Evolutionary conservation across 306 rosid species (phyloP).

Genomic region (Fragaria vesca): DNA sequence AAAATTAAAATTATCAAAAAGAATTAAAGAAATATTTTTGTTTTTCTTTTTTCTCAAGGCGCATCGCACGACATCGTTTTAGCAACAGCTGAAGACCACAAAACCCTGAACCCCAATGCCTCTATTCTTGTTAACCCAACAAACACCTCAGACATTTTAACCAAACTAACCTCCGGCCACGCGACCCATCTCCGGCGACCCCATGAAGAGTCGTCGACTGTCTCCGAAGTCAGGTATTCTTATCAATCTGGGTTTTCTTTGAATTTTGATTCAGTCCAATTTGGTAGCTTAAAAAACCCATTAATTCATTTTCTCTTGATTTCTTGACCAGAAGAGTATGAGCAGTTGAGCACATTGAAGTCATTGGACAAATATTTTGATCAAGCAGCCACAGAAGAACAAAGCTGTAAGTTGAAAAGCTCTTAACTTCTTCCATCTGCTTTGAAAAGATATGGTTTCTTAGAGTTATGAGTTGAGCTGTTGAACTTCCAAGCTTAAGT

Average conservation of each 20-base stretch:
- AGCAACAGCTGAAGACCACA: too few relatives aligned
- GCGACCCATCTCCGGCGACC: too few relatives aligned
- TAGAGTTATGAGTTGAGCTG: neutral
- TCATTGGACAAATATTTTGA: neutral
- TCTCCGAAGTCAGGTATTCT: too few relatives aligned
- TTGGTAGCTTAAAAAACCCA: neutral
- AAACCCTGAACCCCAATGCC: too few relatives aligned
- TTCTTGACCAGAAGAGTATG: neutral
- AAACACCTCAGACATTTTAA: too few relatives aligned
- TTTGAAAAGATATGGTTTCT: neutral
- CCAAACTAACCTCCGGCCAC: too few relatives aligned
- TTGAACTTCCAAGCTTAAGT: neutral
- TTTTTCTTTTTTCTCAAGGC: neutral
- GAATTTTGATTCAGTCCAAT: neutral
- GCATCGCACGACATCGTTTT: too few relatives aligned
- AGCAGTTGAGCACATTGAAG: neutral
- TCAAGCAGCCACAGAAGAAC: neutral
- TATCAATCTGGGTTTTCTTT: neutral
- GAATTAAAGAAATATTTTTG: too few relatives aligned
- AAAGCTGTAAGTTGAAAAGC: neutral
- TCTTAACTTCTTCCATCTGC: neutral
- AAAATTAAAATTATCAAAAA: too few relatives aligned
- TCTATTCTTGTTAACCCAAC: too few relatives aligned
- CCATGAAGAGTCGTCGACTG: too few relatives aligned
- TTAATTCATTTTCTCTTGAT: neutral